These are phyloP conservation scores for Monosporascus sp. DNA, from an alignment of 2,329 filamentous ascomycete genomes.

Conservation along the genomic window DNA sequence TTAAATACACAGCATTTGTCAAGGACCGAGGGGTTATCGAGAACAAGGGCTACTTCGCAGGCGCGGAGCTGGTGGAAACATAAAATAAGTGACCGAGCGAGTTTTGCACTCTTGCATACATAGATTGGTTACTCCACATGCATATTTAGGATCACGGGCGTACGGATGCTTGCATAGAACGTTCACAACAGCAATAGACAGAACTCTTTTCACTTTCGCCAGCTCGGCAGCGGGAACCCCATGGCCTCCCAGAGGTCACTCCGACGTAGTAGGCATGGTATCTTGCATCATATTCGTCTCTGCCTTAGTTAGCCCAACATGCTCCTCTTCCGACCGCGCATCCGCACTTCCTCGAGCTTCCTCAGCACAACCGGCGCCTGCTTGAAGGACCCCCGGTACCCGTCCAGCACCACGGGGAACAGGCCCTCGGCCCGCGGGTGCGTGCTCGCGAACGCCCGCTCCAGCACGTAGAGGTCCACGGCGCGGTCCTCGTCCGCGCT, in stretches of 20 bases:
- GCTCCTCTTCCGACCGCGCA: slow-evolving; percentile 92
- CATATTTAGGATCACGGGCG: slow-evolving; percentile 9
- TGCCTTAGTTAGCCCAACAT: slow-evolving; percentile 70
- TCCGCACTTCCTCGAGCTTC: slow-evolving; percentile 83
- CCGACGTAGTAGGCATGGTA: not conserved
- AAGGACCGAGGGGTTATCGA: slow-evolving; percentile 92
- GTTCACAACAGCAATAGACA: too few relatives aligned
- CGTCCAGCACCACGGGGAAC: slow-evolving; percentile 67
- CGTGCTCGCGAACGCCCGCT: slow-evolving; percentile 90
- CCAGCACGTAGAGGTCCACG: slow-evolving; percentile 92
- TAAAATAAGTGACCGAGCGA: not conserved
- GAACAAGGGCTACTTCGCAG: slow-evolving; percentile 96
- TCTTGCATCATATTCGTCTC: not conserved
- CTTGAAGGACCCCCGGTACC: slow-evolving; percentile 71
- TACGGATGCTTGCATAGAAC: slow-evolving; percentile 7
- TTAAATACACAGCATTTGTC: slow-evolving; percentile 95
- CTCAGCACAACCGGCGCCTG: slow-evolving; percentile 69
- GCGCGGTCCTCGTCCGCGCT: slow-evolving; percentile 86
- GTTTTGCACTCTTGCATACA: too few relatives aligned
- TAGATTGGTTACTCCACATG: slow-evolving; percentile 1
- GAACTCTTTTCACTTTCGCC: too few relatives aligned
- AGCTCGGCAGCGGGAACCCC: too few relatives aligned
- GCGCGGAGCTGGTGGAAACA: slow-evolving; percentile 59
- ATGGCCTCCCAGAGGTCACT: too few relatives aligned
- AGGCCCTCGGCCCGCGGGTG: slow-evolving; percentile 79